Evolutionary conservation across 2,329 filamentous ascomycete species (phyloP).

Genomic region (Arthrobotrys sphaeroides): DNA sequence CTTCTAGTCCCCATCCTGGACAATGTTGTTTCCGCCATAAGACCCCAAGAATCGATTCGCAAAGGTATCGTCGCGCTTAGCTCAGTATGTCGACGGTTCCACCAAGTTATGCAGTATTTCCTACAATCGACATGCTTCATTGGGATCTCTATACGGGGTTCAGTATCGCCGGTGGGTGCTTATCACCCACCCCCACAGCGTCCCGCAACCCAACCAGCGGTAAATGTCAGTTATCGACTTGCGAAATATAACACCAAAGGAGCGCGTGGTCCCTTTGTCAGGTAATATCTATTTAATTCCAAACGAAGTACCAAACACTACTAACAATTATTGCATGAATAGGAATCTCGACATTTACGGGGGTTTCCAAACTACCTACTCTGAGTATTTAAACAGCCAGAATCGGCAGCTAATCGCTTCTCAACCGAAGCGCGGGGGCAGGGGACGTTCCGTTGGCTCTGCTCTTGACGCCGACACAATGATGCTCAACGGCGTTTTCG

Average conservation of each 20-base stretch:
- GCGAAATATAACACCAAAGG: slow-evolving; percentile 20
- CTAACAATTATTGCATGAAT: background rate
- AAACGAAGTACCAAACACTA: background rate
- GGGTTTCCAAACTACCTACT: background rate
- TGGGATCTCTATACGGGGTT: background rate
- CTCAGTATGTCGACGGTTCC: slow-evolving; percentile 1
- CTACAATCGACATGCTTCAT: slow-evolving; percentile 19
- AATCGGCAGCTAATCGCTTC: background rate
- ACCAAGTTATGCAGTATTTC: slow-evolving; percentile 21
- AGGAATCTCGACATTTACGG: slow-evolving; percentile 22
- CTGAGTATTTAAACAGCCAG: background rate
- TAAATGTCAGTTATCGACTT: slow-evolving; percentile 14
- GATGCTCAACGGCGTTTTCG: background rate
- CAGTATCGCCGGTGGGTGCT: too few species aligned
- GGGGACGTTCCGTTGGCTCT: background rate
- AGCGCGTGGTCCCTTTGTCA: slow-evolving; percentile 14
- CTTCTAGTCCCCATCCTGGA: slow-evolving; percentile 15
- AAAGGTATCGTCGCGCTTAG: background rate
- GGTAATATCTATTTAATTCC: background rate
- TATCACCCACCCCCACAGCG: too few species aligned
- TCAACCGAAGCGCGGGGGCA: background rate
- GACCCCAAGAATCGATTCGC: slow-evolving; percentile 9
- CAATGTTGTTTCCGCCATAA: background rate
- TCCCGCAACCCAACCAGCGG: too few species aligned
- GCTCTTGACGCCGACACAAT: background rate